These are phyloP conservation scores for Capsella bursapastoris DNA, from an alignment of 345 rosid genomes.

Conservation along the genomic window DNA sequence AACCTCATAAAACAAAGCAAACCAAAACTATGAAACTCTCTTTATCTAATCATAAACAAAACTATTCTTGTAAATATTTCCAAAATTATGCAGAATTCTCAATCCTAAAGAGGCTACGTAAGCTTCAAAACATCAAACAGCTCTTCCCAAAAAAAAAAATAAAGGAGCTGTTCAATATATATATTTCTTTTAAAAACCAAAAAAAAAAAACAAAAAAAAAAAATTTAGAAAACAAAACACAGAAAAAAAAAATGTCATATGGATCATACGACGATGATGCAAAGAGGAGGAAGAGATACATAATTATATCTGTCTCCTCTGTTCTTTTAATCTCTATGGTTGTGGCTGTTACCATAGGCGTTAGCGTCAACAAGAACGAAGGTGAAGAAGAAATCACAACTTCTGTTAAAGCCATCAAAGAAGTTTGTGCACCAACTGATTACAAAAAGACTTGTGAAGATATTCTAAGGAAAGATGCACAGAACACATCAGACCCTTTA, in stretches of 20 bases:
- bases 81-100: conserved; percentile 19
- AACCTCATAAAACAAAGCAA: conserved; percentile 36
- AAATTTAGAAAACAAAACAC: neutral
- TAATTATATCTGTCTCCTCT: conserved; percentile 50
- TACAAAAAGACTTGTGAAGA: conserved; percentile 57
- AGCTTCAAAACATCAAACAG: conserved; percentile 35
- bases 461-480: conserved; percentile 46
- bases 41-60: conserved; percentile 32
- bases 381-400: conserved; percentile 35
- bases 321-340: conserved; percentile 59
- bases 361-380: conserved; percentile 27
- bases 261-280: conserved; percentile 31
- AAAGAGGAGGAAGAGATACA: conserved; percentile 52
- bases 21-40: conserved; percentile 27
- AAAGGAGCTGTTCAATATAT: conserved; percentile 5
- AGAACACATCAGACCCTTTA: conserved; percentile 59
- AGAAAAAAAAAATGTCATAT: conserved; percentile 23
- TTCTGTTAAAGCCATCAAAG: conserved; percentile 61
- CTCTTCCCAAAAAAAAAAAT: neutral
- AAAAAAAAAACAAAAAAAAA: neutral
- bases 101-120: conserved; percentile 41
- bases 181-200: neutral
- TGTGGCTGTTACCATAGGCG: conserved; percentile 56
- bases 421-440: conserved; percentile 69
- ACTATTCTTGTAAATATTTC: conserved; percentile 24